Conservation (phyloP, 805 yeast species). For the Hanseniaspora meyeri region DNA sequence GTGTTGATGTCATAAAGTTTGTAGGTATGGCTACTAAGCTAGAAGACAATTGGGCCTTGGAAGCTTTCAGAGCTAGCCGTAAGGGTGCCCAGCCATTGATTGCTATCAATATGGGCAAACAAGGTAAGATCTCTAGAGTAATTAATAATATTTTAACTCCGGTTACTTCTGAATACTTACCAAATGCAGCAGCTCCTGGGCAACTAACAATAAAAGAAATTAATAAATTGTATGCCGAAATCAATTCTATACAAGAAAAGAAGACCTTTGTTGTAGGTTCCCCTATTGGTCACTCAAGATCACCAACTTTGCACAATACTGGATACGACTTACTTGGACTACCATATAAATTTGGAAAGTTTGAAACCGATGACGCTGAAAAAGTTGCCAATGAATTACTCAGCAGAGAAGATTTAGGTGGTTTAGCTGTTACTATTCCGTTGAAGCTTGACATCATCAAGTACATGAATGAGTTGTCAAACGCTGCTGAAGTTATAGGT, state of each 20-base stretch:
- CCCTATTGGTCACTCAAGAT: conserved; percentile 77
- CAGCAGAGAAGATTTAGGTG: conserved; percentile 54
- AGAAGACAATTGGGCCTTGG: conserved; percentile 59
- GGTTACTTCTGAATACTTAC: conserved; percentile 58
- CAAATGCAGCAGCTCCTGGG: conserved; percentile 68
- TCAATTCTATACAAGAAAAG: conserved; percentile 50
- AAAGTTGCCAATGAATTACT: conserved; percentile 44
- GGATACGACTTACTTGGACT: conserved; percentile 64
- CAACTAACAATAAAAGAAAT: conserved; percentile 57
- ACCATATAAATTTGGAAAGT: conserved; percentile 56
- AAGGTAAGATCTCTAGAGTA: conserved; percentile 70
- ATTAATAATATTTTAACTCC: conserved; percentile 71
- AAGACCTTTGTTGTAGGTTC: conserved; percentile 65
- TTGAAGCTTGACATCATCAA: conserved; percentile 69
- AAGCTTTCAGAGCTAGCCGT: conserved; percentile 51
- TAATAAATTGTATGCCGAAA: conserved; percentile 39
- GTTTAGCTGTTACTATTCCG: conserved; percentile 93
- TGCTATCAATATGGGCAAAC: conserved; percentile 68
- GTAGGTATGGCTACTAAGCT: conserved; percentile 62
- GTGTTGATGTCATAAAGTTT: conserved; percentile 67
- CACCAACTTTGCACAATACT: conserved; percentile 77
- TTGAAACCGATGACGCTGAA: conserved; percentile 54
- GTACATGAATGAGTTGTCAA: conserved; percentile 50
- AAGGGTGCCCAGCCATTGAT: conserved; percentile 45
- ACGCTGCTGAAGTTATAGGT: conserved; percentile 73